Percentiles rank a stretch among this genome's conserved stretches.
These are phyloP conservation scores for Gossypium davidsonii DNA, from an alignment of 441 rosid species.

Conservation along the genomic window DNA sequence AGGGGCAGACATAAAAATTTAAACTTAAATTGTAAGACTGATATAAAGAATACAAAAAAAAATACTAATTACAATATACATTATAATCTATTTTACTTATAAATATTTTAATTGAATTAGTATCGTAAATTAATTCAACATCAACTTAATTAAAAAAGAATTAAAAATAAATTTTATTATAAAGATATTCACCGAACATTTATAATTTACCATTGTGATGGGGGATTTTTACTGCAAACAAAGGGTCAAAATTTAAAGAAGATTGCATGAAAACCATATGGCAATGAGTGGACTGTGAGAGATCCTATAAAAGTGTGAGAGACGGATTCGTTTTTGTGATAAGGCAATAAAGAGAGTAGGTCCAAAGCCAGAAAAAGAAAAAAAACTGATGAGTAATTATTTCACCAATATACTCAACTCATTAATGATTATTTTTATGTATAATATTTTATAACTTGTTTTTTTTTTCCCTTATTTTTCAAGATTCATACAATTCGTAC, in stretches of 20 bases:
- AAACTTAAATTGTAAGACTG: too few relatives aligned
- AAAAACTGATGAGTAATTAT: constrained; percentile 50
- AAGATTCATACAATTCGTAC: too few relatives aligned
- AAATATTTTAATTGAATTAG: too few relatives aligned
- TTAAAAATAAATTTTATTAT: too few relatives aligned
- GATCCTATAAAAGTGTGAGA: constrained; percentile 29
- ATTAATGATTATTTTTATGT: constrained; percentile 8
- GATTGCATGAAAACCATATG: constrained; percentile 26
- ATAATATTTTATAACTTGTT: background rate
- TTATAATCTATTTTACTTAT: too few relatives aligned
- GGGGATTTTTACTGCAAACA: constrained; percentile 6
- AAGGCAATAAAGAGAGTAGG: background rate
- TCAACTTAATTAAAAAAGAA: too few relatives aligned
- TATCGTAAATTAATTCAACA: too few relatives aligned
- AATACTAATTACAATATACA: too few relatives aligned
- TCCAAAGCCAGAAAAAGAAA: constrained; percentile 29
- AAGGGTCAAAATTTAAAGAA: constrained; percentile 24
- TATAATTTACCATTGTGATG: too few relatives aligned
- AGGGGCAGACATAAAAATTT: background rate
- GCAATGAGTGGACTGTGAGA: constrained; percentile 21
- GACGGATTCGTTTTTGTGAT: constrained; percentile 23
- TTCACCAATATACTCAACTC: constrained; percentile 47
- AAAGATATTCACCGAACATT: too few relatives aligned
- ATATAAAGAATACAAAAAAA: too few relatives aligned
- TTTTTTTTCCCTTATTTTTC: background rate